A percentile compares a stretch with the other conserved stretches of the same genome.
phyloP scores from a whole-genome alignment of 2,329 filamentous ascomycete genomes.

The Monosporascus sp. region DNA sequence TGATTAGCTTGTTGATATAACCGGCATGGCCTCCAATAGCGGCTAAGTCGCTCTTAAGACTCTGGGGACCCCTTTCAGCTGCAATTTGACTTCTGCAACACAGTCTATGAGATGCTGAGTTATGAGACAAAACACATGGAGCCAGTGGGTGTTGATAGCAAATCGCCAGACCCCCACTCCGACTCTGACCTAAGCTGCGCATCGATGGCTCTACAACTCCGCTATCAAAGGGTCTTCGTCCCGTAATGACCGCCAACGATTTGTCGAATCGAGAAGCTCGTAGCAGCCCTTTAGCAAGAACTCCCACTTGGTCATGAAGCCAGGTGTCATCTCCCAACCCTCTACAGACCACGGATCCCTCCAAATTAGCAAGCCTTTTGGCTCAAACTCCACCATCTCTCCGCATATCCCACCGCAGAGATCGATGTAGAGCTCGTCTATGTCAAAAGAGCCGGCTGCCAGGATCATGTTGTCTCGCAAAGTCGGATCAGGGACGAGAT shows the following conservation, averaged over 20 bases:
- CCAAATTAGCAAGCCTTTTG: conserved; percentile 28
- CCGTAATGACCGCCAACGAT: conserved; percentile 30
- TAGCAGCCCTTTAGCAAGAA: conserved; percentile 34
- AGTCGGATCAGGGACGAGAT: conserved; percentile 13
- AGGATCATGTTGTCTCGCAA: conserved; percentile 19
- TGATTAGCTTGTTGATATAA: no score
- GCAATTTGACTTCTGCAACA: no score
- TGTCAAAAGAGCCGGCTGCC: conserved; percentile 3
- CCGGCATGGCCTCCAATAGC: no score
- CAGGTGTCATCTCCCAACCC: conserved; percentile 37
- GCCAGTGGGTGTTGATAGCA: no score
- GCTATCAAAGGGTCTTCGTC: conserved; percentile 18
- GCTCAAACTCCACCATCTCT: conserved; percentile 4
- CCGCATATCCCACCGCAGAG: conserved; percentile 7
- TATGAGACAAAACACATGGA: no score
- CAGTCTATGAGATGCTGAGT: no score
- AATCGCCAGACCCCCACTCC: no score
- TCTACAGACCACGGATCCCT: conserved; percentile 31
- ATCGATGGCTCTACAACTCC: conserved; percentile 4
- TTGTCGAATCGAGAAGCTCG: conserved; percentile 31
- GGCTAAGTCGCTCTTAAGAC: no score
- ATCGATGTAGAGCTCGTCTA: conserved; percentile 12
- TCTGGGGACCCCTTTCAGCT: no score
- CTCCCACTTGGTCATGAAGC: conserved; percentile 33
- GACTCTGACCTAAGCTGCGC: no score